Conservation (phyloP, 495 filamentous ascomycete species). For the Hypoxylon cercidicola region DNA sequence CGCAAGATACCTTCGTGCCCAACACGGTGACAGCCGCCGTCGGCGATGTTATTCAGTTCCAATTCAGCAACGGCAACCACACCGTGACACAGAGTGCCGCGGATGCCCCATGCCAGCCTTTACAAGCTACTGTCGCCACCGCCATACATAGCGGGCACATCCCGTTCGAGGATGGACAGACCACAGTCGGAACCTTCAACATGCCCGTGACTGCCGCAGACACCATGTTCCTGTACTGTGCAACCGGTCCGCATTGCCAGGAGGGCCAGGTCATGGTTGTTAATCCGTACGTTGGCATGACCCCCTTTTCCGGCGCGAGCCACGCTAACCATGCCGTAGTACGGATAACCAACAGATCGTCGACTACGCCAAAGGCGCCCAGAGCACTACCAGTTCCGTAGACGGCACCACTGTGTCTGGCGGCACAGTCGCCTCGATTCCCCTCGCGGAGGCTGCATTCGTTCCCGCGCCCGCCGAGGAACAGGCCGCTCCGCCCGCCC, state of each 20-base stretch:
- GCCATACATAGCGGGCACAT: slow-evolving; percentile 43
- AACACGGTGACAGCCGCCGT: slow-evolving; percentile 51
- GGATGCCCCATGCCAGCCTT: slow-evolving; percentile 63
- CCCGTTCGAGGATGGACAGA: slow-evolving; percentile 49
- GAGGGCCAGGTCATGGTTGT: slow-evolving; percentile 63
- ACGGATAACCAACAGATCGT: slow-evolving; percentile 39
- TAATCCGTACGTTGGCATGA: slow-evolving; percentile 51
- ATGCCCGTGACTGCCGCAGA: slow-evolving; percentile 56
- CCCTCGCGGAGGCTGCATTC: slow-evolving; percentile 38
- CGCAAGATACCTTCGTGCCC: slow-evolving; percentile 46
- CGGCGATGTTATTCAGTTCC: slow-evolving; percentile 64
- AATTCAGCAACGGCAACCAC: slow-evolving; percentile 55
- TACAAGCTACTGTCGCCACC: slow-evolving; percentile 42
- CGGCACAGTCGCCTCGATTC: slow-evolving; percentile 38
- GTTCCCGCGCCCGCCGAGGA: slow-evolving; percentile 26
- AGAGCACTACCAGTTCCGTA: slow-evolving; percentile 13
- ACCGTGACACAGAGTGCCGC: slow-evolving; percentile 38
- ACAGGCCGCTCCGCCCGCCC: slow-evolving; percentile 3
- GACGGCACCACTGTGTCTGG: slow-evolving; percentile 32
- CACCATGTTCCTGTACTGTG: slow-evolving; percentile 64
- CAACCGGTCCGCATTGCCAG: slow-evolving; percentile 58
- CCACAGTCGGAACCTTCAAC: slow-evolving; percentile 53
- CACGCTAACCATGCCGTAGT: slow-evolving; percentile 17
- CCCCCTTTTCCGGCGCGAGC: neutral
- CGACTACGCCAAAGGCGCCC: slow-evolving; percentile 32